A percentile compares a stretch with the other conserved stretches of the same genome.
These are phyloP conservation scores for Vitis rupestris DNA, from an alignment of 164 flowering plant species.

Conservation along the genomic window DNA sequence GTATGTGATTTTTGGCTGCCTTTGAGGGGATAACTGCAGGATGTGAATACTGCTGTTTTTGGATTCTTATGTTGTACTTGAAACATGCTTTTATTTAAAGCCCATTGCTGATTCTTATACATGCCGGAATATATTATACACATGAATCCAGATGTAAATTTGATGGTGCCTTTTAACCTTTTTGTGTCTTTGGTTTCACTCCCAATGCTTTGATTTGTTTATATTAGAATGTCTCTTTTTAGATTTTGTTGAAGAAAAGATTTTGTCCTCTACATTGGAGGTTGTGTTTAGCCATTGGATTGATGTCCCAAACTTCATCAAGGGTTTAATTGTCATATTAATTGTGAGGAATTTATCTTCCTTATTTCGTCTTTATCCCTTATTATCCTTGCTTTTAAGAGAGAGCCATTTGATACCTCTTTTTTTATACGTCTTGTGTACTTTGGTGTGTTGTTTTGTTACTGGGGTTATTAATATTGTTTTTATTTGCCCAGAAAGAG, in stretches of 20 bases:
- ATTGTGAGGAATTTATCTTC: slow-evolving; percentile 58
- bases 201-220: background rate
- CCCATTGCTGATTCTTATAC: no score
- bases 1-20: no score
- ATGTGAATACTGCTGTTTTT: background rate
- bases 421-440: background rate
- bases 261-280: slow-evolving; percentile 84
- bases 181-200: background rate
- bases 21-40: no score
- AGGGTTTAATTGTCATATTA: slow-evolving; percentile 29
- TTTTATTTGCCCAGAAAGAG: no score
- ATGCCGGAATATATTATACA: background rate
- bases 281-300: slow-evolving; percentile 90
- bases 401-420: background rate
- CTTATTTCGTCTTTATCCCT: background rate
- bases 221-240: slow-evolving; percentile 2
- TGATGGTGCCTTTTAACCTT: background rate
- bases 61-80: background rate
- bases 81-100: no score
- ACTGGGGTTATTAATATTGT: no score
- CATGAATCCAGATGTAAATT: background rate
- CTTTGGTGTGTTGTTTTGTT: background rate
- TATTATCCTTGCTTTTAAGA: background rate
- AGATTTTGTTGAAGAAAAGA: slow-evolving; percentile 60
- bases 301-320: slow-evolving; percentile 79